phyloP scores from a whole-genome alignment of 73 alveolate genomes.

The Tetrahymena malaccensis region DNA sequence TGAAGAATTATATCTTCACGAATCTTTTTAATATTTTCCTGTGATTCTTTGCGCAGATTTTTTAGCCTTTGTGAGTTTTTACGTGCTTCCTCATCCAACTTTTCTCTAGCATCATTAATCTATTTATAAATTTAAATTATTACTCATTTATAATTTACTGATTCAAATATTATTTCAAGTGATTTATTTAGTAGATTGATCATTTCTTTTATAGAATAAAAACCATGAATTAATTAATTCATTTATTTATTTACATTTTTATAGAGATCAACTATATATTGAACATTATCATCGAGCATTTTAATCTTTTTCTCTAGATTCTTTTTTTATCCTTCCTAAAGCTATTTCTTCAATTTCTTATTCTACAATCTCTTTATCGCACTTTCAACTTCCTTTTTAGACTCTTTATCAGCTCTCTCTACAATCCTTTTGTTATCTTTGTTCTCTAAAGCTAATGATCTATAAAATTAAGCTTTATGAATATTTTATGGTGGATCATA shows the following conservation, averaged over 20 bases:
- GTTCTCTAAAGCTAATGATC: background rate
- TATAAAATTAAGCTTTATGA: background rate
- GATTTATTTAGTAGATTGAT: background rate
- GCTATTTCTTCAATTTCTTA: background rate
- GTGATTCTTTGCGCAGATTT: background rate
- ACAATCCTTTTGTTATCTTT: background rate
- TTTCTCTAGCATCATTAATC: background rate
- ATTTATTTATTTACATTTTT: background rate
- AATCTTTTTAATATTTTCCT: background rate
- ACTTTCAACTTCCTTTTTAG: background rate
- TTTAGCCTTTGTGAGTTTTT: background rate
- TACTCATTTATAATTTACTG: background rate
- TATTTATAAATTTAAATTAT: background rate
- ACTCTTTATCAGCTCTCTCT: background rate
- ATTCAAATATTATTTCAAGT: background rate
- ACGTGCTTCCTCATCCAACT: background rate
- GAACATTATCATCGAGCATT: background rate
- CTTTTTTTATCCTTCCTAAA: background rate
- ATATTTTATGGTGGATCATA: background rate
- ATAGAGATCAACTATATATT: background rate
- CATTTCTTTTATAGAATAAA: background rate
- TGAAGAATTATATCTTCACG: background rate
- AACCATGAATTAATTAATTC: background rate
- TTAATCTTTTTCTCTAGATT: background rate
- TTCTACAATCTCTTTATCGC: background rate